Percentiles rank a stretch among this genome's conserved stretches.
phyloP scores from a whole-genome alignment of 225 moss, liverwort and hornwort species.

The Marchantia paleacea region DNA sequence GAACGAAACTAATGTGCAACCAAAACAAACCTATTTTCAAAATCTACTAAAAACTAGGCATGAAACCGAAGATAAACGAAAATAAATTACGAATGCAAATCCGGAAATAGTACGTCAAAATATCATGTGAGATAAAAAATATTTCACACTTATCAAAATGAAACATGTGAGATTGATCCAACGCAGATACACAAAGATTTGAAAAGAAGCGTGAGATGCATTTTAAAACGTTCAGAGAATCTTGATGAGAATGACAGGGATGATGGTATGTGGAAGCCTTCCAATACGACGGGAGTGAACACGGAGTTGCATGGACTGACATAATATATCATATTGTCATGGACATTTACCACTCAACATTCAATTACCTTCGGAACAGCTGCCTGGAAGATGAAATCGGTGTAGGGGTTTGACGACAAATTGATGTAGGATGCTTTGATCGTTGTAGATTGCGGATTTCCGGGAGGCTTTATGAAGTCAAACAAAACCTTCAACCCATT shows the following conservation, averaged over 20 bases:
- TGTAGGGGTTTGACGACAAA: slow-evolving; percentile 64
- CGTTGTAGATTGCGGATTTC: slow-evolving; percentile 58
- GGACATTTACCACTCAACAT: background rate
- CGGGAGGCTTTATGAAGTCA: slow-evolving; percentile 68
- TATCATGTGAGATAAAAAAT: background rate
- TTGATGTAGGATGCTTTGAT: slow-evolving; percentile 81
- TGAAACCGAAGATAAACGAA: background rate
- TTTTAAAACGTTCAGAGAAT: background rate
- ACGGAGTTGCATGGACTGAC: background rate
- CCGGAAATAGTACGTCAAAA: background rate
- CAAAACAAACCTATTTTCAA: background rate
- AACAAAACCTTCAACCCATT: slow-evolving; percentile 75
- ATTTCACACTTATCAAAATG: no score
- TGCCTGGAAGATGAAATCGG: slow-evolving; percentile 89
- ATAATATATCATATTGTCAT: background rate
- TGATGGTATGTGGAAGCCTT: background rate
- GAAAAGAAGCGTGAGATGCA: background rate
- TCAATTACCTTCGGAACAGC: slow-evolving; percentile 81
- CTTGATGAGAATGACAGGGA: background rate
- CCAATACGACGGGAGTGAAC: background rate
- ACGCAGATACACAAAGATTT: background rate
- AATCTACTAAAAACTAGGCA: no score
- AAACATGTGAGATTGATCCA: background rate
- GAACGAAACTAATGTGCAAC: background rate
- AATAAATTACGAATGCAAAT: background rate